A percentile compares a stretch with the other conserved stretches of the same genome.
These are phyloP conservation scores for Periconia macrospinosa DNA, from an alignment of 2,329 filamentous ascomycete genomes.

Conservation along the genomic window DNA sequence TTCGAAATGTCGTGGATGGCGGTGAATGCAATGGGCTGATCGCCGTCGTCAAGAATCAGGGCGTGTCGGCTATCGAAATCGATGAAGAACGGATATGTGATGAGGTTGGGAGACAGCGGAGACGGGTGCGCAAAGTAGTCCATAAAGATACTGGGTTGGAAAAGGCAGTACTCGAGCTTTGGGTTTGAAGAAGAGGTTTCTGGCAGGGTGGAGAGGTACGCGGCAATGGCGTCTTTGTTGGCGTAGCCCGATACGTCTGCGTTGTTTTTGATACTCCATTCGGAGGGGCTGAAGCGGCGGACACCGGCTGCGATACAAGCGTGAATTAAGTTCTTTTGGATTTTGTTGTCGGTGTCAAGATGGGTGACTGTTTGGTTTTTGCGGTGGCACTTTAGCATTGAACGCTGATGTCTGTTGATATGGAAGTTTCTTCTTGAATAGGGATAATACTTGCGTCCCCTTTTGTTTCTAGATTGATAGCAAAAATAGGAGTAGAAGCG, in stretches of 20 bases:
- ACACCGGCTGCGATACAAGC: constrained; percentile 34
- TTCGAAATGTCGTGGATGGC: constrained; percentile 26
- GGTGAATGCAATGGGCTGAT: constrained; percentile 29
- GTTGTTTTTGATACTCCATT: constrained; percentile 32
- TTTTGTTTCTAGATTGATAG: too few relatives aligned
- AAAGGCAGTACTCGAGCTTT: constrained; percentile 59
- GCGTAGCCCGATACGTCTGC: constrained; percentile 52
- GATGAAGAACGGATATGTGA: constrained; percentile 38
- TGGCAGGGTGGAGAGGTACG: constrained; percentile 58
- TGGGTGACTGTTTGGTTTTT: constrained; percentile 14
- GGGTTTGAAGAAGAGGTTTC: constrained; percentile 38
- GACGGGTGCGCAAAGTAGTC: constrained; percentile 59
- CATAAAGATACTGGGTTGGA: constrained; percentile 58
- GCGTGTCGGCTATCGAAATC: constrained; percentile 30
- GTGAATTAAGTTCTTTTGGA: constrained; percentile 36
- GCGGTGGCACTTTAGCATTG: too few relatives aligned
- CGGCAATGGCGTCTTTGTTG: constrained; percentile 54
- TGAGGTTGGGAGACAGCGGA: constrained; percentile 50
- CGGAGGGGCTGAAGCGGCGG: constrained; percentile 31
- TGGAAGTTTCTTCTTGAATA: background rate
- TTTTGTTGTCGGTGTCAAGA: constrained; percentile 22
- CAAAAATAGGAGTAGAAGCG: too few relatives aligned
- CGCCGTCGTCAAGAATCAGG: constrained; percentile 31
- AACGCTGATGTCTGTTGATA: too few relatives aligned
- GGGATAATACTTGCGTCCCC: background rate